A percentile compares a stretch with the other conserved stretches of the same genome.
Evolutionary conservation across 257 asterid genomes (phyloP).

Genomic region (Solanum habrochaites): DNA sequence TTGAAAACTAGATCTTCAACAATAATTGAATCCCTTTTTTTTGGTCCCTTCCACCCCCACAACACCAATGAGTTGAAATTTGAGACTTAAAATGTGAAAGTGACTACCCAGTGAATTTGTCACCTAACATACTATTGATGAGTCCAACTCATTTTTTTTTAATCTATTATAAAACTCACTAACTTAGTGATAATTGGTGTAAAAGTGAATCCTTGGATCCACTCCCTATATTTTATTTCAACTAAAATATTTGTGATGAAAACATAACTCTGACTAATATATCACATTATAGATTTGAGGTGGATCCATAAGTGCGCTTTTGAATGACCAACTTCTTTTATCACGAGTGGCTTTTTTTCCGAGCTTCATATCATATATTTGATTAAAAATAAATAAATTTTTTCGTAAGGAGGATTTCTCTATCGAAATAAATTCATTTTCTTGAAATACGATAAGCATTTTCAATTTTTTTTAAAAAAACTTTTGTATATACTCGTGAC

Average conservation of each 20-base stretch:
- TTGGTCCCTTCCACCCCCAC: neutral
- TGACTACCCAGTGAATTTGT: neutral
- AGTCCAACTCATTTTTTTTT: neutral
- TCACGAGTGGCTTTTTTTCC: neutral
- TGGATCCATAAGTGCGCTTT: neutral
- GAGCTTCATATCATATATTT: neutral
- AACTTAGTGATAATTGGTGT: neutral
- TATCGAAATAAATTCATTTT: neutral
- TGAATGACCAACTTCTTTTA: neutral
- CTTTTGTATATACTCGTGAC: neutral
- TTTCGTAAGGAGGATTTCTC: too few species aligned
- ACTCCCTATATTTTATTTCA: neutral
- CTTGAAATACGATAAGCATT: neutral
- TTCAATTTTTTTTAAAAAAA: neutral
- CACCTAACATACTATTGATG: neutral
- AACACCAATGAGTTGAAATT: neutral
- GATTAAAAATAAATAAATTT: neutral
- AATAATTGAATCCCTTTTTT: neutral
- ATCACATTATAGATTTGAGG: neutral
- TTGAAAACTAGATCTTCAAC: neutral
- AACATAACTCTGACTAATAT: neutral
- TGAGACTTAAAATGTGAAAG: neutral
- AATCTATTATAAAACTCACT: neutral
- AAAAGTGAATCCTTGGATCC: neutral
- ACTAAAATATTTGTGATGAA: neutral